These are phyloP conservation scores for Penicillium cinerascens DNA, from an alignment of 495 filamentous ascomycete genomes.

Conservation along the genomic window DNA sequence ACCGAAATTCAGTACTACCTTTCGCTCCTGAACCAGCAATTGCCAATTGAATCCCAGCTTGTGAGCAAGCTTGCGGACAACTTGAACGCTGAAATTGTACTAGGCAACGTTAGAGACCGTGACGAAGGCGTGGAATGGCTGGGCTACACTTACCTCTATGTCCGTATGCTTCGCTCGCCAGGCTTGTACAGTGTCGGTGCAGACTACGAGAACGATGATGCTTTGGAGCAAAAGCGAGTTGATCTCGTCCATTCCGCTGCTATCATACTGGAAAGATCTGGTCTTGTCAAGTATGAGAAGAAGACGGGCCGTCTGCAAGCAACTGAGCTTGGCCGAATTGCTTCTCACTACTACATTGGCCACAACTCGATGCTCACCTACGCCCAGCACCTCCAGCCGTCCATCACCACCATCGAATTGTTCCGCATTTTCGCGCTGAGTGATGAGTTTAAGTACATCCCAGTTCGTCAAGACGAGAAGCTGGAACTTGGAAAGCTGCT, in stretches of 20 bases:
- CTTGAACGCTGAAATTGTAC: conserved; percentile 92
- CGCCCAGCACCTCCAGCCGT: conserved; percentile 91
- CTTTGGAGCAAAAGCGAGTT: conserved; percentile 92
- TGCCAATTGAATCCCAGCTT: conserved; percentile 96
- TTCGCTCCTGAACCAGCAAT: conserved; percentile 91
- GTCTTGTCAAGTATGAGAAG: conserved; percentile 91
- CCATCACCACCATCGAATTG: conserved; percentile 85
- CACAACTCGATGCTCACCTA: conserved; percentile 95
- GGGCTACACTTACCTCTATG: conserved; percentile 96
- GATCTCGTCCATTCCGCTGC: conserved; percentile 96
- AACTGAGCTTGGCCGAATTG: conserved; percentile 91
- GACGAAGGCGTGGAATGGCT: conserved; percentile 98
- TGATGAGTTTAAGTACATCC: conserved; percentile 99
- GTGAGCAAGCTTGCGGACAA: conserved; percentile 93
- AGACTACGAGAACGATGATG: conserved; percentile 89
- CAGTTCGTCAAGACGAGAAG: conserved; percentile 96
- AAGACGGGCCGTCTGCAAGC: conserved; percentile 83
- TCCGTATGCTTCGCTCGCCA: conserved; percentile 95
- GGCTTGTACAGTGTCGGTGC: conserved; percentile 93
- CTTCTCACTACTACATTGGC: conserved; percentile 98
- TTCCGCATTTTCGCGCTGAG: conserved; percentile 99
- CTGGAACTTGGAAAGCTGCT: conserved; percentile 91
- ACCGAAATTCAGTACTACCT: conserved; percentile 94
- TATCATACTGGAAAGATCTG: conserved; percentile 78
- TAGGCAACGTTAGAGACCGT: conserved; percentile 88